These are phyloP conservation scores for Hypsizygus ulmarius DNA, from an alignment of 1,284 basidiomycete genomes.

Conservation along the genomic window DNA sequence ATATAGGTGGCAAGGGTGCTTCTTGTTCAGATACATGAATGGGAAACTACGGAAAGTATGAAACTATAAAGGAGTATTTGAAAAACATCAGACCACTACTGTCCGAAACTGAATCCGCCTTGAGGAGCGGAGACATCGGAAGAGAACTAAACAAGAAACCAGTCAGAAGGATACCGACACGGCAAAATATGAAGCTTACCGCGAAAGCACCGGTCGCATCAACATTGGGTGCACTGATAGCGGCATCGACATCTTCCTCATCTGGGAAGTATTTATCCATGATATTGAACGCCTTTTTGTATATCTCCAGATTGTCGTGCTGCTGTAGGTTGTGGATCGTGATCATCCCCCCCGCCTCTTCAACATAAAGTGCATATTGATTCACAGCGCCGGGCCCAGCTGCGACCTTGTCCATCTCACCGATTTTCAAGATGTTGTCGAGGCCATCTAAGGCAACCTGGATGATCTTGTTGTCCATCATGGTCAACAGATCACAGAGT, in stretches of 20 bases:
- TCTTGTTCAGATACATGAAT: not conserved
- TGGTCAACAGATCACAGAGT: conserved; percentile 91
- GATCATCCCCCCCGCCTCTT: conserved; percentile 98
- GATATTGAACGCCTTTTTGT: conserved; percentile 99
- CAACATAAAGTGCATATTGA: conserved; percentile 92
- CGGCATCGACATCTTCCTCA: conserved; percentile 81
- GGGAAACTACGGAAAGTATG: not conserved
- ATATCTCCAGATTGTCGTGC: conserved; percentile 98
- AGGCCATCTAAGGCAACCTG: conserved; percentile 97
- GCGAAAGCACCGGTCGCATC: conserved; percentile 90
- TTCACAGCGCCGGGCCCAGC: conserved; percentile 85
- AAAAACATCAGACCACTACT: conserved; percentile 25
- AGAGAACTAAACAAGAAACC: conserved; percentile 58
- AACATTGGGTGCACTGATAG: conserved; percentile 77
- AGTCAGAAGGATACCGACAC: conserved; percentile 26
- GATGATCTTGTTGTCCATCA: conserved; percentile 99
- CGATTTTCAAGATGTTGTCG: conserved; percentile 98
- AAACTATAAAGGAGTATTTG: conserved; percentile 16
- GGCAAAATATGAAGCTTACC: conserved; percentile 46
- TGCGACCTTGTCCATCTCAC: conserved; percentile 91
- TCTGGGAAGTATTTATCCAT: conserved; percentile 97
- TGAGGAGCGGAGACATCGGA: conserved; percentile 82
- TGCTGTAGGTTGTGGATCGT: conserved; percentile 99
- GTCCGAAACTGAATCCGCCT: conserved; percentile 91
- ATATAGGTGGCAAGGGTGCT: not conserved